phyloP scores from a whole-genome alignment of 2,329 filamentous ascomycete species.

The Xylaria sp. region DNA sequence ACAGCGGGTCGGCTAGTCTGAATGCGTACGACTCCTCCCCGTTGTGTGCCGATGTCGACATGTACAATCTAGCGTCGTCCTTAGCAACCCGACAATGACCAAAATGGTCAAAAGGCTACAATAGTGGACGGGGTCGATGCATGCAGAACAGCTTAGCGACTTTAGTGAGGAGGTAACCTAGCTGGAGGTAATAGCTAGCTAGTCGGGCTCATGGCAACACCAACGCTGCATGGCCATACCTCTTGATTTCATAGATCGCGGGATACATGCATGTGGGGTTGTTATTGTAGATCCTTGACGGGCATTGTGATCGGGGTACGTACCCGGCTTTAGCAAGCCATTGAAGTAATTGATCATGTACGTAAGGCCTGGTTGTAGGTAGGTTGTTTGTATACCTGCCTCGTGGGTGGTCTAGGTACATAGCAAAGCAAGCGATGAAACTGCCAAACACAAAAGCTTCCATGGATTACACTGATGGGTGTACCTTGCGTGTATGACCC shows the following conservation, averaged over 20 bases:
- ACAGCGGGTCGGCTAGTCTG: conserved; percentile 1
- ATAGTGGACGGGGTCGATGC: not conserved
- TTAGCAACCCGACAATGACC: not conserved
- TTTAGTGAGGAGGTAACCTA: not conserved
- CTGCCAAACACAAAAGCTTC: not conserved
- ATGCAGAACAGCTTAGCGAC: no score
- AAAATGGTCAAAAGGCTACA: not conserved
- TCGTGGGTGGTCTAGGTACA: not conserved
- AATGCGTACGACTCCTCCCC: not conserved
- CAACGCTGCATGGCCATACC: not conserved
- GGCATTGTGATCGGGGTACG: no score
- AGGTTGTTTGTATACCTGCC: not conserved
- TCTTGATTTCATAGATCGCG: no score
- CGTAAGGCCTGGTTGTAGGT: no score
- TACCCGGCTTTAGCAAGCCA: not conserved
- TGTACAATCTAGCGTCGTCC: not conserved
- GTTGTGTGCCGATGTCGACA: conserved; percentile 2
- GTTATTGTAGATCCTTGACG: no score
- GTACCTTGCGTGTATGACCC: conserved; percentile 10
- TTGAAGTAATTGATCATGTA: no score
- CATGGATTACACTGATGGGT: not conserved
- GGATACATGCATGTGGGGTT: not conserved
- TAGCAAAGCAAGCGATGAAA: not conserved
- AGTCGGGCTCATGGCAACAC: not conserved
- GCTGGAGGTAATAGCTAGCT: not conserved